These are phyloP conservation scores for Bisporella sp. DNA, from an alignment of 2,329 filamentous ascomycete species.

Conservation along the genomic window DNA sequence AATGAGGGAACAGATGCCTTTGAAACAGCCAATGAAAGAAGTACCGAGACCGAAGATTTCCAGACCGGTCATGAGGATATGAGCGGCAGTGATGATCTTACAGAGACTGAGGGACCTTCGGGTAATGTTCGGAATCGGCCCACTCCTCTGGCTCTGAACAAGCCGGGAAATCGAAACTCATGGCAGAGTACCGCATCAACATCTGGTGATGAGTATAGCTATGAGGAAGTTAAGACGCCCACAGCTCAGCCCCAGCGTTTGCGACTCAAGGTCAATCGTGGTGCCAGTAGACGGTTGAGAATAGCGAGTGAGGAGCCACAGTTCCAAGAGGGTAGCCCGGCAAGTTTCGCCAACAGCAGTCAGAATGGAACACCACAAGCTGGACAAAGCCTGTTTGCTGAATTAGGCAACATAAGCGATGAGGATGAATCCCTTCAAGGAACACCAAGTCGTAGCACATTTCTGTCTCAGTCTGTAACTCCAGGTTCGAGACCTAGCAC, in stretches of 20 bases:
- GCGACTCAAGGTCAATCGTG: slow-evolving; percentile 64
- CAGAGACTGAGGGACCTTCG: slow-evolving; percentile 65
- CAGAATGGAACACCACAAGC: slow-evolving; percentile 41
- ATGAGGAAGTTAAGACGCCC: slow-evolving; percentile 54
- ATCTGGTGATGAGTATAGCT: slow-evolving; percentile 67
- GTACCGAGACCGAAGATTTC: slow-evolving; percentile 89
- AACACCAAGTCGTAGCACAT: slow-evolving; percentile 44
- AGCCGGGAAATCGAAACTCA: slow-evolving; percentile 54
- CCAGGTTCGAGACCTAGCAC: slow-evolving; percentile 29
- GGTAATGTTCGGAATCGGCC: slow-evolving; percentile 30
- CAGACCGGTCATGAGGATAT: slow-evolving; percentile 83
- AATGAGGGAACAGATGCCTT: slow-evolving; percentile 67
- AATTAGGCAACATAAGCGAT: slow-evolving; percentile 70
- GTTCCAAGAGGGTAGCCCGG: slow-evolving; percentile 50
- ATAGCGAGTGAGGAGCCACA: slow-evolving; percentile 52
- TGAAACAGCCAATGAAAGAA: slow-evolving; percentile 71
- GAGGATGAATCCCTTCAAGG: slow-evolving; percentile 61
- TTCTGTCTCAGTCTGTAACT: slow-evolving; percentile 37
- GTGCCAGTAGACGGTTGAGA: slow-evolving; percentile 52
- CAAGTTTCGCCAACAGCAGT: slow-evolving; percentile 46
- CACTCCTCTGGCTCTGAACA: slow-evolving; percentile 35
- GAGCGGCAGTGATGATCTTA: slow-evolving; percentile 68
- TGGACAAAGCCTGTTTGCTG: slow-evolving; percentile 81
- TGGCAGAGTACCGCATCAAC: slow-evolving; percentile 86
- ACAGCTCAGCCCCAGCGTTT: slow-evolving; percentile 57